These are phyloP conservation scores for Candida stauntonica DNA, from an alignment of 805 yeast genomes.

Conservation along the genomic window DNA sequence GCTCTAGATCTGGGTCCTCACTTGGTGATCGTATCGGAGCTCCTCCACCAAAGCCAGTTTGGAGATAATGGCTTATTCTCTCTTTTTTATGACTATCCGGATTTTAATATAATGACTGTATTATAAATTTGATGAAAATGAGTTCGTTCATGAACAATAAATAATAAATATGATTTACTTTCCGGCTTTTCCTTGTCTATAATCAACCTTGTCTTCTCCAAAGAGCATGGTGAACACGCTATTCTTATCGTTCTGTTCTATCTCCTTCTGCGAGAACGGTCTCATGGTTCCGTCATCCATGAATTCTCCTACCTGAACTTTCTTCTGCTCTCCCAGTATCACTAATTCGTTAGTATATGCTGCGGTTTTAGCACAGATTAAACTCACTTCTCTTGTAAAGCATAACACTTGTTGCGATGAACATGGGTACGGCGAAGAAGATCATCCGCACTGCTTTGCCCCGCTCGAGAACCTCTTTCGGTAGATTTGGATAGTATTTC, in stretches of 20 bases:
- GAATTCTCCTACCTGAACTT: constrained; percentile 24
- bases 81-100: no score
- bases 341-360: constrained; percentile 9
- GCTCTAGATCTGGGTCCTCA: constrained; percentile 8
- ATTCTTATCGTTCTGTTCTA: constrained; percentile 19
- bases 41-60: constrained; percentile 13
- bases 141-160: no score
- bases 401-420: constrained; percentile 17
- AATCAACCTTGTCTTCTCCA: constrained; percentile 25
- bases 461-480: constrained; percentile 20
- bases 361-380: neutral
- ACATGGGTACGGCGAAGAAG: constrained; percentile 22
- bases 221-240: constrained; percentile 20
- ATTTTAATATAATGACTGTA: no score
- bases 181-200: constrained; percentile 12
- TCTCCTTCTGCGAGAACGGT: constrained; percentile 19
- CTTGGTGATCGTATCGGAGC: constrained; percentile 10
- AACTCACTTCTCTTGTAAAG: constrained; percentile 22
- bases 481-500: constrained; percentile 20
- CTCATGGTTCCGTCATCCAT: constrained; percentile 24
- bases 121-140: neutral
- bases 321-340: constrained; percentile 20
- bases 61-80: constrained; percentile 9
- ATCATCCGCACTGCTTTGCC: constrained; percentile 24
- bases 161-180: no score